Evolutionary conservation across 768 basidiomycete species (phyloP).

Genomic region (Lactarius psammicola): DNA sequence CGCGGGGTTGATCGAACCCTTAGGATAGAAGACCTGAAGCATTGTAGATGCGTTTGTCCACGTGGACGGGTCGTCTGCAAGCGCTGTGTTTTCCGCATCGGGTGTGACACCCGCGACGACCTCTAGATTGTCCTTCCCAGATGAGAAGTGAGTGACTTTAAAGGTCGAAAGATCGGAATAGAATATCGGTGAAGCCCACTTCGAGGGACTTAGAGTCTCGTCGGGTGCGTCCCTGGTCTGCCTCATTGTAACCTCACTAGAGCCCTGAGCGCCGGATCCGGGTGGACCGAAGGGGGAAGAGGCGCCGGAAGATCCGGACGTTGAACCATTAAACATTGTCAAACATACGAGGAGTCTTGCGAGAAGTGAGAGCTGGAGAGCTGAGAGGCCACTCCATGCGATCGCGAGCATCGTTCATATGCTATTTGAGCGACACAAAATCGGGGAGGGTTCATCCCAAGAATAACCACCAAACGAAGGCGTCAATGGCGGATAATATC

Average conservation of each 20-base stretch:
- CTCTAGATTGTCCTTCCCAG: conserved; percentile 22
- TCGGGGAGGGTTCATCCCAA: too few species aligned
- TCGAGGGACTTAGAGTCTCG: not conserved
- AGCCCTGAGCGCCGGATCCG: not conserved
- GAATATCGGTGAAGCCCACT: conserved; percentile 17
- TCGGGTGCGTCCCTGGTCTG: not conserved
- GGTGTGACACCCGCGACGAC: conserved; percentile 23
- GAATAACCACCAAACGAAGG: not conserved
- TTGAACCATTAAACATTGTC: not conserved
- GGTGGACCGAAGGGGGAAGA: not conserved
- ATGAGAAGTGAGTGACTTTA: conserved; percentile 22
- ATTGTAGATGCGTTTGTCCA: conserved; percentile 41
- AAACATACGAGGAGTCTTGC: too few species aligned
- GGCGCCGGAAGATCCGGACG: not conserved
- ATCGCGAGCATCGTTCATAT: not conserved
- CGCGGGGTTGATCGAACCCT: conserved; percentile 65
- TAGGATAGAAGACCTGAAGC: conserved; percentile 67
- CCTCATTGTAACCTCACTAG: not conserved
- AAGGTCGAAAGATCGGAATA: conserved; percentile 23
- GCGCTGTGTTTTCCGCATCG: not conserved
- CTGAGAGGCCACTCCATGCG: not conserved
- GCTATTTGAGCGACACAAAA: not conserved
- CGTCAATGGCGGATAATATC: not conserved
- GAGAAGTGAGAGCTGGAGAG: too few species aligned
- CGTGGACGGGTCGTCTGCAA: conserved; percentile 19